phyloP scores from a whole-genome alignment of 441 rosid species.

The Gossypium davidsonii region DNA sequence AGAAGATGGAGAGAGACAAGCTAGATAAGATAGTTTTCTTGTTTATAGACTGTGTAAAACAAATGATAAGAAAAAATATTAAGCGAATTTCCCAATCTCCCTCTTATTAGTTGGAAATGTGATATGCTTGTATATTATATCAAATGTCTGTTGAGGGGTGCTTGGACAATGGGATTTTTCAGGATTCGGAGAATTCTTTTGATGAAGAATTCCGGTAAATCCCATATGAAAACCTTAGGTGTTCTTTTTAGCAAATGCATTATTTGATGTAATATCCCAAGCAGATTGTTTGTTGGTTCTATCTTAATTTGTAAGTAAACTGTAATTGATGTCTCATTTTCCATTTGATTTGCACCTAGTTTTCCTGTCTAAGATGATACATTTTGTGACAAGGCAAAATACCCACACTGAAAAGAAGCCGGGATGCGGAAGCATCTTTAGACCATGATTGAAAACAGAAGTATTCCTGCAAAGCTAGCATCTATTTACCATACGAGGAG shows the following conservation, averaged over 20 bases:
- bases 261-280: conserved; percentile 1
- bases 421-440: background rate
- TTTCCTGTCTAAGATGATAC: background rate
- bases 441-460: background rate
- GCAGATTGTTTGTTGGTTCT: background rate
- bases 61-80: conserved; percentile 4
- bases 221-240: conserved; percentile 23
- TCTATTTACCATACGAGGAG: too few relatives aligned
- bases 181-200: conserved; percentile 59
- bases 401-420: conserved; percentile 22
- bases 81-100: background rate
- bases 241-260: conserved; percentile 7
- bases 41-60: background rate
- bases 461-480: too few relatives aligned
- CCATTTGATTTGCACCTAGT: background rate
- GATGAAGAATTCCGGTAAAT: conserved; percentile 51
- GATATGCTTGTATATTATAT: conserved; percentile 11
- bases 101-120: conserved; percentile 11
- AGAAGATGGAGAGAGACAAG: conserved; percentile 53
- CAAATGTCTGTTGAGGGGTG: conserved; percentile 9
- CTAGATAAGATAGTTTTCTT: conserved; percentile 30
- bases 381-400: conserved; percentile 18
- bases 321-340: background rate
- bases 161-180: conserved; percentile 13
- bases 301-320: conserved; percentile 5